Evolutionary conservation across 2,329 filamentous ascomycete genomes (phyloP).

Genomic region (Onygena corvina): DNA sequence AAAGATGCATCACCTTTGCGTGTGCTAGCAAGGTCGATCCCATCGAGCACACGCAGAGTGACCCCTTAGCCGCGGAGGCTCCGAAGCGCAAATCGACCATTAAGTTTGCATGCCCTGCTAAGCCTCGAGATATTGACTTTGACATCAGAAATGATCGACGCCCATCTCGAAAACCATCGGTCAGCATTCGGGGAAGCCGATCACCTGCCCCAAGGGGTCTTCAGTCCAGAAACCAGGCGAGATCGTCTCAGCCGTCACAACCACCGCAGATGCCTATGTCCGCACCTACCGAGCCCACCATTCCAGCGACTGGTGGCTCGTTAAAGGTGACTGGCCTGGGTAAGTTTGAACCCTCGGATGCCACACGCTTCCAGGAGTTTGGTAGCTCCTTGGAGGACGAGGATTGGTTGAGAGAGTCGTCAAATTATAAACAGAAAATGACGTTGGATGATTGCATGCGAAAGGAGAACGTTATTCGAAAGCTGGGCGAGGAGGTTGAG

Average conservation of each 20-base stretch:
- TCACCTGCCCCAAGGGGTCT: constrained; percentile 29
- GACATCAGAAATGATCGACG: constrained; percentile 21
- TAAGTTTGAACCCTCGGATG: constrained; percentile 33
- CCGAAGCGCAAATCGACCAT: constrained; percentile 35
- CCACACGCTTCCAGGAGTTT: constrained; percentile 69
- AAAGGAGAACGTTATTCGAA: constrained; percentile 80
- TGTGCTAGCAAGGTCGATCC: constrained; percentile 51
- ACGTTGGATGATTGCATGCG: constrained; percentile 81
- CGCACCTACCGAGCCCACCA: not conserved
- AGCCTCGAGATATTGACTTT: constrained; percentile 19
- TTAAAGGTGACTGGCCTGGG: constrained; percentile 25
- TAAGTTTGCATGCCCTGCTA: constrained; percentile 37
- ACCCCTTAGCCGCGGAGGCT: constrained; percentile 23
- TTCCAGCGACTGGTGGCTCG: constrained; percentile 18
- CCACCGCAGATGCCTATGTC: not conserved
- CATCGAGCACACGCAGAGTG: constrained; percentile 26
- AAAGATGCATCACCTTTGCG: constrained; percentile 85
- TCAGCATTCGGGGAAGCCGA: constrained; percentile 25
- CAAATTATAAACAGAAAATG: constrained; percentile 54
- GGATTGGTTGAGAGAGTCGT: constrained; percentile 73
- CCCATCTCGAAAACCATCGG: constrained; percentile 18
- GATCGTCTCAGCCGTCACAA: not conserved
- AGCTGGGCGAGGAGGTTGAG: constrained; percentile 77
- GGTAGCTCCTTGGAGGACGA: constrained; percentile 73
- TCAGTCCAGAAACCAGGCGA: constrained; percentile 9